phyloP scores from a whole-genome alignment of 2,329 filamentous ascomycete species.

The Mollisia scopiformis region DNA sequence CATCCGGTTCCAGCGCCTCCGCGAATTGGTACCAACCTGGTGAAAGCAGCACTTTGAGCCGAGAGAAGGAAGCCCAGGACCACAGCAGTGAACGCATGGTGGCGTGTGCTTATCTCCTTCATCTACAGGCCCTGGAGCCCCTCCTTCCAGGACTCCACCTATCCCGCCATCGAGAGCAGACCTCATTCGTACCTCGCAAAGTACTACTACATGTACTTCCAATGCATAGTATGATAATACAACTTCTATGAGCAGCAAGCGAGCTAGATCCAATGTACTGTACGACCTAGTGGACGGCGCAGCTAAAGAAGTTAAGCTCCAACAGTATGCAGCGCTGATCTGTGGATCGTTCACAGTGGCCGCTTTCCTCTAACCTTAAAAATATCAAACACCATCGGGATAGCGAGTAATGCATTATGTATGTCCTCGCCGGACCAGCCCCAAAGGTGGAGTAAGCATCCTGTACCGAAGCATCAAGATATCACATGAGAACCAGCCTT shows the following conservation, averaged over 20 bases:
- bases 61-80: constrained; percentile 11
- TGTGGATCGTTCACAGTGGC: background rate
- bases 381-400: background rate
- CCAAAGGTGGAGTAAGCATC: background rate
- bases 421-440: background rate
- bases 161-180: background rate
- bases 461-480: background rate
- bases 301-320: background rate
- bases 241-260: no score
- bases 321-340: background rate
- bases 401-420: background rate
- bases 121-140: constrained; percentile 1
- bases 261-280: no score
- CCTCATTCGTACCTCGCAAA: background rate
- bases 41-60: constrained; percentile 1
- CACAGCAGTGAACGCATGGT: constrained; percentile 27
- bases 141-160: constrained; percentile 5
- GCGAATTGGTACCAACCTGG: background rate
- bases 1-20: background rate
- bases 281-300: no score
- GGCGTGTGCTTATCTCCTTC: constrained; percentile 28
- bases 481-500: background rate
- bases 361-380: background rate
- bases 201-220: no score
- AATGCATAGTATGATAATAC: no score